Percentiles rank a stretch among this genome's conserved stretches.
phyloP scores from a whole-genome alignment of 208 protist genomes.

The Herpetomonas samuelpessoai region DNA sequence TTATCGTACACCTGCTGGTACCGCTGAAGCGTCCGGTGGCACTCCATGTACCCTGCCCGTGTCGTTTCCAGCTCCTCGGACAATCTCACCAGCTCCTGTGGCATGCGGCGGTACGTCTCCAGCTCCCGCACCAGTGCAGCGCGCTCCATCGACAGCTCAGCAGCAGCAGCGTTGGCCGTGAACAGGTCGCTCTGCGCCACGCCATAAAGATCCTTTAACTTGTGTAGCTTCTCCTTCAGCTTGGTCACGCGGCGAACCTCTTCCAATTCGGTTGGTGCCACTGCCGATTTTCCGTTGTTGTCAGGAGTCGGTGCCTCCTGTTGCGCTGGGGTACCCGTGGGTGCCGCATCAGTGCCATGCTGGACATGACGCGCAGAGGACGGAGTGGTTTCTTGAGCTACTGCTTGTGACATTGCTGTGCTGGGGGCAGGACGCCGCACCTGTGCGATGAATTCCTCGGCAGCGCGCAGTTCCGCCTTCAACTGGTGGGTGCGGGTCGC shows the following conservation, averaged over 20 bases:
- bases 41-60: constrained; percentile 24
- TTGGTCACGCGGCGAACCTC: constrained; percentile 2
- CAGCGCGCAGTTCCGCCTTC: constrained; percentile 35
- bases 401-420: neutral
- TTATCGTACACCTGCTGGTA: constrained; percentile 30
- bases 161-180: constrained; percentile 11
- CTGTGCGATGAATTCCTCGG: constrained; percentile 29
- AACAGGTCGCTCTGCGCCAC: constrained; percentile 11
- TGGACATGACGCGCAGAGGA: neutral
- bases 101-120: constrained; percentile 27
- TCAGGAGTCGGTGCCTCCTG: no score
- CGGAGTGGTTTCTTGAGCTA: neutral
- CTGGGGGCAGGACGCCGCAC: constrained; percentile 3
- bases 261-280: no score
- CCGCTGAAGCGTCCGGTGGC: constrained; percentile 23
- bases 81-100: constrained; percentile 37
- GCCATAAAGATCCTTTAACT: constrained; percentile 14
- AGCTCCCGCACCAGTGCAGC: constrained; percentile 32
- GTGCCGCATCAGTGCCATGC: neutral
- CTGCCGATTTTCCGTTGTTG: no score
- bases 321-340: no score
- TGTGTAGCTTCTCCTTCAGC: constrained; percentile 18
- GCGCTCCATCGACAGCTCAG: constrained; percentile 28
- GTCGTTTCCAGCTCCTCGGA: constrained; percentile 36
- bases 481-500: constrained; percentile 35